Evolutionary conservation across 345 rosid genomes (phyloP), one percentile per base, ranked within the genome.

Genomic region (Erodium maritimum): DNA sequence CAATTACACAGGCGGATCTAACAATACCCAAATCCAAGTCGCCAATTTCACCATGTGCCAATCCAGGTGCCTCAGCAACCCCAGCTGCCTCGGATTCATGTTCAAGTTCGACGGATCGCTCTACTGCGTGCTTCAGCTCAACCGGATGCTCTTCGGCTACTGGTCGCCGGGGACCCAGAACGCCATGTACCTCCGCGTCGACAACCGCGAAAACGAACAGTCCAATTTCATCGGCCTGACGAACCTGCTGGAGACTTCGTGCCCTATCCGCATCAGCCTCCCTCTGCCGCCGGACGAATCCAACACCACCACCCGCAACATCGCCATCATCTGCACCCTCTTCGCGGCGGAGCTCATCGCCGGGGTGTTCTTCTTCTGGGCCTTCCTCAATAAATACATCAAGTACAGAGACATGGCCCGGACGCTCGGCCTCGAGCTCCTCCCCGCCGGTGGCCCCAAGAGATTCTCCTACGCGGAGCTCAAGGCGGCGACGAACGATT

Each of bases 401-500:
- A 84, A 76, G 63, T 84, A 81, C 24, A 75, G 91, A 66, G 78
- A 82, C 72, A 84, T 84, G 91, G 87, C 91, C 51, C 71, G 72
- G 63, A 84, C 87, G 0, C 67, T 84, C 6, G 91, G 91, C 19
- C 80, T 84, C 4, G 87, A 84, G 64, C 61, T 84, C 55, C 77
- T 84, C 34, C 85, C 91, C 2, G 82, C 87, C 0, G 83, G 91
- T 0, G 91, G 91, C 17, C 87, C 83, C 2, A 84, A 81, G 65
- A 54, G 87, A 66, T 84, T 84, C 75, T 33, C 76, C 0, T 71
- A 69, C 21, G 76, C 80, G 0, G 87, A 84, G 74, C 75, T 84
- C 50, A 79, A 78, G 73, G 67, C 72, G 1, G 91, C 87, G 14
- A 84, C 91, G 0, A 59, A 69, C 17, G 85, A 55, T 23, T 79